phyloP scores from a whole-genome alignment of 2,329 filamentous ascomycete genomes.

The Penicillium griseofulvum region DNA sequence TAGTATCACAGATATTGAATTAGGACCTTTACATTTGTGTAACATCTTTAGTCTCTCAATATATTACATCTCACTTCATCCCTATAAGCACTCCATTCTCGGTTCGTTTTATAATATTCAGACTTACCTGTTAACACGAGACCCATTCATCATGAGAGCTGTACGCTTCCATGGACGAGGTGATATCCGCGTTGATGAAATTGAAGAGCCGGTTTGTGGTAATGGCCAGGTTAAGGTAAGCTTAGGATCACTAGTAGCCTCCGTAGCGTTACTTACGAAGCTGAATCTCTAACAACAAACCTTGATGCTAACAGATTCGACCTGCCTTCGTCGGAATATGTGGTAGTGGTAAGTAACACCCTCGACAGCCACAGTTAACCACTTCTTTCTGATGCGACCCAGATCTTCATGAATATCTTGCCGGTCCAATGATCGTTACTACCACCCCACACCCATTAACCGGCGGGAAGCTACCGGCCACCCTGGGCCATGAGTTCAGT shows the following conservation, averaged over 20 bases:
- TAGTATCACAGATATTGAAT: not conserved
- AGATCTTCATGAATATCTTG: constrained; percentile 55
- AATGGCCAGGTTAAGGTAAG: constrained; percentile 50
- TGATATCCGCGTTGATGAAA: constrained; percentile 37
- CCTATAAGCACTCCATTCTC: not conserved
- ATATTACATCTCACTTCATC: not conserved
- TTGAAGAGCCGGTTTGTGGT: constrained; percentile 41
- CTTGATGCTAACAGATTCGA: constrained; percentile 18
- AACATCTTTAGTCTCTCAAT: not conserved
- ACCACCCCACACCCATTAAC: constrained; percentile 57
- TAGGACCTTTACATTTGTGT: not conserved
- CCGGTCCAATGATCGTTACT: constrained; percentile 51
- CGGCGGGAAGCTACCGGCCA: constrained; percentile 56
- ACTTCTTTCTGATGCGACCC: not conserved
- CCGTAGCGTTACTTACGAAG: not conserved
- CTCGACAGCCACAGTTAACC: not conserved
- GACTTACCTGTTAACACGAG: not conserved
- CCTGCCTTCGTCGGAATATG: constrained; percentile 39
- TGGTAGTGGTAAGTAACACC: constrained; percentile 24
- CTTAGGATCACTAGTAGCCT: constrained; percentile 8
- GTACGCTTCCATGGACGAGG: constrained; percentile 37
- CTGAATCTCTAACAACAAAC: not conserved
- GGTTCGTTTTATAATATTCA: not conserved
- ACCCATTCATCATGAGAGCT: constrained; percentile 29
- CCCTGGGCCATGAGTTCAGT: constrained; percentile 64